phyloP scores from a whole-genome alignment of 108 stramenopile genomes.

The Conticribra guillardii region DNA sequence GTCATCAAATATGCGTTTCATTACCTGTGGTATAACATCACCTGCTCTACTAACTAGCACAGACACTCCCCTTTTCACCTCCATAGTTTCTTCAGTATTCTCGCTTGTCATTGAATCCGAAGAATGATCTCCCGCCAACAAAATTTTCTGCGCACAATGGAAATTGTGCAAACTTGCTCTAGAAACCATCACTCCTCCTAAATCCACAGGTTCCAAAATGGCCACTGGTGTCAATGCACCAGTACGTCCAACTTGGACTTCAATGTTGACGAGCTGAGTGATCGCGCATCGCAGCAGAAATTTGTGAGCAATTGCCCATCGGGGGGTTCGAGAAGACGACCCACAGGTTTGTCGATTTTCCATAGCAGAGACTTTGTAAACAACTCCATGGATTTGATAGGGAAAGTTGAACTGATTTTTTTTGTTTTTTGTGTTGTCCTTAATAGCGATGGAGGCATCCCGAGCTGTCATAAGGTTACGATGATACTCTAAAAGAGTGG shows the following conservation, averaged over 20 bases:
- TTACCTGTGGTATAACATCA: constrained; percentile 91
- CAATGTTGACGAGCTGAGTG: constrained; percentile 68
- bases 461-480: constrained; percentile 52
- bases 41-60: constrained; percentile 87
- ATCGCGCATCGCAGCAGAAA: constrained; percentile 74
- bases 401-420: constrained; percentile 34
- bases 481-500: constrained; percentile 59
- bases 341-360: constrained; percentile 61
- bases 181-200: constrained; percentile 86
- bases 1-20: constrained; percentile 55
- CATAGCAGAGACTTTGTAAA: constrained; percentile 84
- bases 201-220: constrained; percentile 80
- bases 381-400: constrained; percentile 92
- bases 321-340: constrained; percentile 75
- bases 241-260: constrained; percentile 89
- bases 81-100: neutral
- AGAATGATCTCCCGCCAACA: constrained; percentile 33
- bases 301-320: constrained; percentile 95
- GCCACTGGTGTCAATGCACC: constrained; percentile 95
- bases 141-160: constrained; percentile 66
- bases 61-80: constrained; percentile 52
- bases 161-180: constrained; percentile 95
- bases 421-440: neutral
- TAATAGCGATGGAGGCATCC: constrained; percentile 21
- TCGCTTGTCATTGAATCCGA: neutral